These are phyloP conservation scores for Aureoboletus auriporus DNA, from an alignment of 768 basidiomycete genomes.

Conservation along the genomic window DNA sequence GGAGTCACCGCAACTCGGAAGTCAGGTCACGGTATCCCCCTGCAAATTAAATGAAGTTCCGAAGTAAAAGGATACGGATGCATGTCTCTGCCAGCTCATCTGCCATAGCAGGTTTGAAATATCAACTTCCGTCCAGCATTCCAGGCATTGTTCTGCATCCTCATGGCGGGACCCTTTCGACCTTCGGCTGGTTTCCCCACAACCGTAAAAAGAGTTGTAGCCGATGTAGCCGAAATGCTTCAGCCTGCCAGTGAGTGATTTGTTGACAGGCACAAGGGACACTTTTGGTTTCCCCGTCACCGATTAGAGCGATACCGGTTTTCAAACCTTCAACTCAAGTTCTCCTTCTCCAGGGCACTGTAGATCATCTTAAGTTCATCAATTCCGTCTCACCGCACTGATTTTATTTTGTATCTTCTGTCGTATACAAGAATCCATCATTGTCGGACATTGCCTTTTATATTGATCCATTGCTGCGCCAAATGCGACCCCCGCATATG, in stretches of 20 bases:
- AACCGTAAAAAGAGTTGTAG: too few species aligned
- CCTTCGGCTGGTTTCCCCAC: too few species aligned
- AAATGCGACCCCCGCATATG: too few species aligned
- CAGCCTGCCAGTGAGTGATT: too few species aligned
- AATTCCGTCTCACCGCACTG: conserved; percentile 61
- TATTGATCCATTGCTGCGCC: too few species aligned
- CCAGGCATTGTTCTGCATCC: conserved; percentile 33
- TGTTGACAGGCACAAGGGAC: too few species aligned
- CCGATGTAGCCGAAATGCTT: too few species aligned
- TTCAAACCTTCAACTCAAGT: conserved; percentile 67
- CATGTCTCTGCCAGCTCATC: conserved; percentile 56
- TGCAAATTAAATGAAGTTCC: conserved; percentile 25
- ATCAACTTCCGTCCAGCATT: conserved; percentile 72
- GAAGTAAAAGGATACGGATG: conserved; percentile 46
- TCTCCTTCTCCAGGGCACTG: conserved; percentile 79
- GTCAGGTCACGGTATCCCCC: conserved; percentile 51
- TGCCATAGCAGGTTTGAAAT: conserved; percentile 67
- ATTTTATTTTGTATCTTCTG: conserved; percentile 66
- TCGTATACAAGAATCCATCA: conserved; percentile 54
- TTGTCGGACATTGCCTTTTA: conserved; percentile 46
- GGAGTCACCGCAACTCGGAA: conserved; percentile 44
- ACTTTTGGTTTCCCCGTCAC: conserved; percentile 66
- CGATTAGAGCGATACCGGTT: conserved; percentile 59
- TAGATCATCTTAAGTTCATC: conserved; percentile 68
- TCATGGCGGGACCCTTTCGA: too few species aligned